These are phyloP conservation scores for Phytophthora hybrid DNA, from an alignment of 352 stramenopile species.

Conservation along the genomic window DNA sequence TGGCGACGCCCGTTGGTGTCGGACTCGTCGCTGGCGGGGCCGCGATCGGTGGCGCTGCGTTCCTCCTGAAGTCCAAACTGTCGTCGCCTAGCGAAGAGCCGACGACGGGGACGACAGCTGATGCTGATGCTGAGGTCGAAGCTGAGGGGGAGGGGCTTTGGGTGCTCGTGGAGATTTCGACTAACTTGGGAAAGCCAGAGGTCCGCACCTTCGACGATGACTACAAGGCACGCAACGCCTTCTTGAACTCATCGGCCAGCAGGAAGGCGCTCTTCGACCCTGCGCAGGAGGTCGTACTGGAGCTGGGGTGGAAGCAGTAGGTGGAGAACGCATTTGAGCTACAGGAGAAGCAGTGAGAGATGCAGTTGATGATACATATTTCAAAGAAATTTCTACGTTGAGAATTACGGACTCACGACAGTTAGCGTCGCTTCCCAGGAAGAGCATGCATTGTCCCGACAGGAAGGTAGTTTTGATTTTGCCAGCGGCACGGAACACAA, in stretches of 20 bases:
- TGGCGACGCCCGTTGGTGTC: conserved; percentile 41
- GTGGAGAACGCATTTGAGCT: neutral
- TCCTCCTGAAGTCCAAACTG: conserved; percentile 9
- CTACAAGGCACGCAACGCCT: conserved; percentile 32
- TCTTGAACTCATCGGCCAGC: conserved; percentile 20
- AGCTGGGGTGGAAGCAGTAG: conserved; percentile 17
- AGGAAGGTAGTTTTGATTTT: too few relatives aligned
- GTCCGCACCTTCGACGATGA: conserved; percentile 24
- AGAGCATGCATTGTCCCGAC: too few relatives aligned
- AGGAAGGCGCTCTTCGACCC: conserved; percentile 32
- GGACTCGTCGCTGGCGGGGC: conserved; percentile 34
- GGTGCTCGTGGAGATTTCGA: conserved; percentile 25
- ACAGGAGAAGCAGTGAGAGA: neutral
- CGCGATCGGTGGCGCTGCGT: conserved; percentile 16
- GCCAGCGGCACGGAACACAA: too few relatives aligned
- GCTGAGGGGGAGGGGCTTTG: conserved; percentile 14
- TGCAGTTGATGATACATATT: neutral
- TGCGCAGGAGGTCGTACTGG: conserved; percentile 16
- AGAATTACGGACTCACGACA: neutral
- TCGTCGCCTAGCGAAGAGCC: neutral
- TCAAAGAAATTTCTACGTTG: neutral
- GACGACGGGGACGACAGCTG: neutral
- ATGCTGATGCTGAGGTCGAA: neutral
- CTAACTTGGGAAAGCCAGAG: conserved; percentile 1
- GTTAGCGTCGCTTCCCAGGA: too few relatives aligned